Base-by-base conservation (phyloP, 176 grass and related monocot species). In the Oryza coarctata region DNA sequence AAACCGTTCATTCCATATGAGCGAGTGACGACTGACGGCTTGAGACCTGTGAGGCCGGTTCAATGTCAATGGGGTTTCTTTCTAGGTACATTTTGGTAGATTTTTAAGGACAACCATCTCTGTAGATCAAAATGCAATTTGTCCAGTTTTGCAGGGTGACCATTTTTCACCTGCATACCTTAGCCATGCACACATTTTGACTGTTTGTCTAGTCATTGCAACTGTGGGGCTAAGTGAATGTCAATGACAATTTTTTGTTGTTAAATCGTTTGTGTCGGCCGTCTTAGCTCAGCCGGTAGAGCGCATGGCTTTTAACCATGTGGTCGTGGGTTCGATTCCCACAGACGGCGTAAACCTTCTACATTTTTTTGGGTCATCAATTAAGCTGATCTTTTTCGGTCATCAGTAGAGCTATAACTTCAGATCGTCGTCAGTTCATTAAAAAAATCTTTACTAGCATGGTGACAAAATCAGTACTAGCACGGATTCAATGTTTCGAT, bases 321-420 rank as follows among this genome's bases (percentile, higher is more conserved):
- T 64, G 63, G 82, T 91, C 82, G 82, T 88, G 89, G 89, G 85
- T 91, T 91, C 89, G 89, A 91, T 85, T 83, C 85, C 89, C 89
- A 88, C 85, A 86, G 85, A 87, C 81, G 81, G 89, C n/a, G n/a
- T n/a, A n/a, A n/a, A n/a, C n/a, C n/a, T n/a, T n/a, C n/a, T n/a
- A n/a, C n/a, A n/a, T n/a, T n/a, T n/a, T n/a, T n/a, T n/a, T n/a
- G n/a, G n/a, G n/a, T n/a, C n/a, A n/a, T n/a, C n/a, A n/a, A n/a
- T n/a, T n/a, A n/a, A n/a, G n/a, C n/a, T n/a, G n/a, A n/a, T n/a
- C n/a, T n/a, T 50, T 50, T 50, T 44, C 1, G 47, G 38, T 39
- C 38, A 10, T 39, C 38, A 39, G 38, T 10, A 9, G 10, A 39
- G 38, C 6, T 7, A 20, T 4, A 50, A 50, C 0, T 23, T 20